Conservation (phyloP, 352 stramenopile genomes). For the Globisporangium barbulae region DNA sequence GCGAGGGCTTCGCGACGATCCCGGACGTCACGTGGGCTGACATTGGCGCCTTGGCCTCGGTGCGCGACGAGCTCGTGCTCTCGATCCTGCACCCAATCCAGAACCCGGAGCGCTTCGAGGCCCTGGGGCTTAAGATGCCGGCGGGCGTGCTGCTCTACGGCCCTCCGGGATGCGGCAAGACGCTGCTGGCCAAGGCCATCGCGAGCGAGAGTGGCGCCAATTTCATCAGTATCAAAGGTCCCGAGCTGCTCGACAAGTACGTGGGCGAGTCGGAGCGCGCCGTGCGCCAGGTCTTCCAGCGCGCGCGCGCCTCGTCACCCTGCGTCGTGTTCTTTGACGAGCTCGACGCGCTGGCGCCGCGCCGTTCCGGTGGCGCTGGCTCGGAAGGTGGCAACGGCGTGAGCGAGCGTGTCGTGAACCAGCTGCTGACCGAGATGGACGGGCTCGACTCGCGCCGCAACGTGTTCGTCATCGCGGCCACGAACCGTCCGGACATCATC, state of each 20-base stretch:
- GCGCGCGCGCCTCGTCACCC: conserved; percentile 95
- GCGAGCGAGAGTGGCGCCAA: conserved; percentile 98
- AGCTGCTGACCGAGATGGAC: conserved; percentile 99
- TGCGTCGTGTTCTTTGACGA: conserved; percentile 99
- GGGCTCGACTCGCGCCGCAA: conserved; percentile 94
- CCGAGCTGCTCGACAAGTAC: conserved; percentile 99
- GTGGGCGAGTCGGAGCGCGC: conserved; percentile 97
- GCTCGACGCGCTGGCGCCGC: conserved; percentile 96
- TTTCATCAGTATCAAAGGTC: conserved; percentile 99
- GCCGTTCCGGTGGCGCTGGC: conserved; percentile 68
- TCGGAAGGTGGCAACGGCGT: conserved; percentile 86
- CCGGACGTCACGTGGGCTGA: conserved; percentile 98
- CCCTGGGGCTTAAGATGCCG: conserved; percentile 95
- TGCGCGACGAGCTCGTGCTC: conserved; percentile 95
- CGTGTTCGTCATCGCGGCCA: conserved; percentile 96
- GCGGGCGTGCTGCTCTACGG: conserved; percentile 98
- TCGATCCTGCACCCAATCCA: conserved; percentile 97
- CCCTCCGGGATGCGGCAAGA: conserved; percentile 98
- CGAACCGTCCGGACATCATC: conserved; percentile 98
- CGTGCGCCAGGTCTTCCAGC: conserved; percentile 96
- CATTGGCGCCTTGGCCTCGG: conserved; percentile 91
- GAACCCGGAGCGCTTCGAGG: conserved; percentile 93
- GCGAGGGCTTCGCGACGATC: conserved; percentile 98
- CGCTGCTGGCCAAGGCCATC: conserved; percentile 98
- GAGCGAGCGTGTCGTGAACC: conserved; percentile 95